These are phyloP conservation scores for Penicillium psychrofluorescens DNA, from an alignment of 495 filamentous ascomycete species.

Conservation along the genomic window DNA sequence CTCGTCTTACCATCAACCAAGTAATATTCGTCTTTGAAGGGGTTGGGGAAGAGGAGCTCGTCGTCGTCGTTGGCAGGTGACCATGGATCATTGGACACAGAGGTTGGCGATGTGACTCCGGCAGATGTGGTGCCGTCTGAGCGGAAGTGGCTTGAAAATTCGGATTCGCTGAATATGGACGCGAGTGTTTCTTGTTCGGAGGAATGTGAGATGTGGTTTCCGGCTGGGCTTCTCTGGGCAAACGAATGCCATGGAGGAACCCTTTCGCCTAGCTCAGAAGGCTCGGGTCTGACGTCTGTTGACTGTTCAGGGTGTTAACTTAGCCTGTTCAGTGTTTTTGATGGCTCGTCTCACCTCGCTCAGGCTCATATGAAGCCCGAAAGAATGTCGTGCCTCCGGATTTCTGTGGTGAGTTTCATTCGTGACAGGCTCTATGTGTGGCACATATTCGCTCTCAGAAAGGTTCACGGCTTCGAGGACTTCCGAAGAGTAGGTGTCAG, in stretches of 20 bases:
- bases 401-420: background rate
- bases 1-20: constrained; percentile 25
- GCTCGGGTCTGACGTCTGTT: background rate
- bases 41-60: constrained; percentile 16
- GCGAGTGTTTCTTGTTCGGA: background rate
- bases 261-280: background rate
- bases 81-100: constrained; percentile 11
- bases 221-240: too few species aligned
- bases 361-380: constrained; percentile 11
- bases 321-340: background rate
- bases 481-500: too few species aligned
- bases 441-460: too few species aligned
- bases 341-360: constrained; percentile 3
- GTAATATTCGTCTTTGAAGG: constrained; percentile 24
- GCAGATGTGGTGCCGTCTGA: background rate
- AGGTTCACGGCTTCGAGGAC: too few species aligned
- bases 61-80: constrained; percentile 20
- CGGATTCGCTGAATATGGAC: constrained; percentile 1
- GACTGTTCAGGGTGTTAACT: background rate
- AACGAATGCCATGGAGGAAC: background rate
- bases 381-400: constrained; percentile 3
- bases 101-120: constrained; percentile 13
- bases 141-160: constrained; percentile 1
- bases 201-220: too few species aligned
- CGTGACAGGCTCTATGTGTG: background rate